Evolutionary conservation across 2,329 filamentous ascomycete species (phyloP), one percentile per base, ranked within the genome.

Genomic region (Fusarium sp.): DNA sequence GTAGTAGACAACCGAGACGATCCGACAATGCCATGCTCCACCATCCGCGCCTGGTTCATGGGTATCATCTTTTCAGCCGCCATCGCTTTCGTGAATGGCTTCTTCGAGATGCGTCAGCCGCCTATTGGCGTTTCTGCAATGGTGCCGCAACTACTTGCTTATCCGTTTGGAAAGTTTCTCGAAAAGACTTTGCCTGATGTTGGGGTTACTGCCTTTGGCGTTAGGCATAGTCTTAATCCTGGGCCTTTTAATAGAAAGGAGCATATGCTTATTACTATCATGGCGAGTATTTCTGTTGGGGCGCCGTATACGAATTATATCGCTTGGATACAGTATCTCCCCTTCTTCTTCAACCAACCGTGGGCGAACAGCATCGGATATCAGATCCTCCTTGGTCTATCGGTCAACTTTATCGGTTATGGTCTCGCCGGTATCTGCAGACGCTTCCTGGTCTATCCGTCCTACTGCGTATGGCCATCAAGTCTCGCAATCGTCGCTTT

Each of bases 201-300:
- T 44, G 82, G 83, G 20, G 79, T 88, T 65, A 84, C 77, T 3
- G 70, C 84, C 7, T 80, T 81, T 58, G 83, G 83, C 10, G 71
- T 80, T 16, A 78, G 81, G n/a, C 83, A 85, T 70, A 82, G 79
- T 5, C 79, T 87, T 5, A 88, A 87, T 68, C 85, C 86, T 0
- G 85, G 86, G 0, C 81, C 81, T 1, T 89, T 89, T 70, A 85
- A 83, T 57, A 83, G 83, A 70, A 89, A 89, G 76, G 87, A 89
- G 72, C 87, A 89, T 74, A 86, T 87, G 81, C 76, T 89, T 31
- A 84, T 88, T 64, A 84, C 84, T 54, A 85, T 87, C 73, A 87
- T 87, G 85, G 85, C 89, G 54, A 89, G 89, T 33, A 85, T 88
- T 64, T 82, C 83, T 29, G 81, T 79, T 70, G 79, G 79, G 23